Evolutionary conservation across 1,284 basidiomycete genomes (phyloP).

Genomic region (Fomitopsis pinicola): DNA sequence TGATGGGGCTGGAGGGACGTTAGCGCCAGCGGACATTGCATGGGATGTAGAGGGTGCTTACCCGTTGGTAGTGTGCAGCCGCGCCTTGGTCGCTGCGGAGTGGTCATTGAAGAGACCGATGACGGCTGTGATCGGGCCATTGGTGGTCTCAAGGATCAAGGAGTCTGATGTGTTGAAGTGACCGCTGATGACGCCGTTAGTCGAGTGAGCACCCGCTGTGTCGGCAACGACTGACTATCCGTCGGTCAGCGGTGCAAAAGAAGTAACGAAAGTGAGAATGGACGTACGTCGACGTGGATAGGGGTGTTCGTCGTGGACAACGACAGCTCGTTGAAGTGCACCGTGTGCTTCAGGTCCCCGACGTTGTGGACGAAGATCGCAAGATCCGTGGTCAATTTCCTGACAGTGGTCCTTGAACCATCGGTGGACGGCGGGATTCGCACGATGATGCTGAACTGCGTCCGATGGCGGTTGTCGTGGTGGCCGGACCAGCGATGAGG

Average conservation of each 20-base stretch:
- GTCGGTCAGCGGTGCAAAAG: not conserved
- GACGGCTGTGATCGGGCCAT: slow-evolving; percentile 32
- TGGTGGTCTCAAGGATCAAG: slow-evolving; percentile 28
- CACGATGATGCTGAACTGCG: slow-evolving; percentile 17
- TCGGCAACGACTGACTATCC: slow-evolving; percentile 30
- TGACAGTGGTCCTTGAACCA: slow-evolving; percentile 7
- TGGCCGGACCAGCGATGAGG: slow-evolving; percentile 7
- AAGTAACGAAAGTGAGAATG: not conserved
- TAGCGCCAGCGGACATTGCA: not conserved
- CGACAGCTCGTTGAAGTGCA: slow-evolving; percentile 14
- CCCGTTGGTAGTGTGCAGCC: slow-evolving; percentile 34
- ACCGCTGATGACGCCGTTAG: not conserved
- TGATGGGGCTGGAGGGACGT: slow-evolving; percentile 23
- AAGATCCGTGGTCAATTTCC: slow-evolving; percentile 19
- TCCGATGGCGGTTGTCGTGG: slow-evolving; percentile 3
- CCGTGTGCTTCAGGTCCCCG: slow-evolving; percentile 11
- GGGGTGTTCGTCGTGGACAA: slow-evolving; percentile 15
- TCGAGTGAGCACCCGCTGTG: slow-evolving; percentile 8
- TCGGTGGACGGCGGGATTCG: slow-evolving; percentile 14
- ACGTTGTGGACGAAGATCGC: slow-evolving; percentile 19
- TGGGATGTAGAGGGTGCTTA: slow-evolving; percentile 15
- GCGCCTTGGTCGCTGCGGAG: slow-evolving; percentile 18
- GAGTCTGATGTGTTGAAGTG: not conserved
- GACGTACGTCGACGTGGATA: slow-evolving; percentile 16
- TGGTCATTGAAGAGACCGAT: slow-evolving; percentile 30